A percentile compares a stretch with the other conserved stretches of the same genome.
Evolutionary conservation across 2,329 filamentous ascomycete genomes (phyloP).

Genomic region (Botrytis tulipae): DNA sequence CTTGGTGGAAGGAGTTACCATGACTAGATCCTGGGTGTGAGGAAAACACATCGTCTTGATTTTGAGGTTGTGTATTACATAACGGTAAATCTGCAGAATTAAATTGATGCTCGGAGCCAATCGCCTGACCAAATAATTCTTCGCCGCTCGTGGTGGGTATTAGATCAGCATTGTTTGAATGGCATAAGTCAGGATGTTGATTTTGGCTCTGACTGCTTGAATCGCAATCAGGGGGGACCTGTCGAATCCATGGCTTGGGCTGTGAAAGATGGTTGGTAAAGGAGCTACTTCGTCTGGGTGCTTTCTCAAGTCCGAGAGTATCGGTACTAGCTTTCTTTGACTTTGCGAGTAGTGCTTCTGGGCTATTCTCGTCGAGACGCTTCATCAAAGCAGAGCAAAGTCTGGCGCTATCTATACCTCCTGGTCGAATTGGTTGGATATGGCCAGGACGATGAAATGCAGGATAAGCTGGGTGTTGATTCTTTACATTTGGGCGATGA

Average conservation of each 20-base stretch:
- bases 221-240: slow-evolving; percentile 27
- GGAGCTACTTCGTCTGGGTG: slow-evolving; percentile 26
- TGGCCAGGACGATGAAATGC: slow-evolving; percentile 25
- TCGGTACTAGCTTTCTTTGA: slow-evolving; percentile 28
- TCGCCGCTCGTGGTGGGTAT: slow-evolving; percentile 21
- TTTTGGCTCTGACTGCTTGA: slow-evolving; percentile 8
- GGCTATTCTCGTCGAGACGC: slow-evolving; percentile 46
- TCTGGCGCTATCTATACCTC: slow-evolving; percentile 53
- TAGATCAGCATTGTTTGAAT: slow-evolving; percentile 24
- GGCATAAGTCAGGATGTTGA: slow-evolving; percentile 18
- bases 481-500: slow-evolving; percentile 32
- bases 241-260: slow-evolving; percentile 31
- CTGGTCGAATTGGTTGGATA: slow-evolving; percentile 21
- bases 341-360: slow-evolving; percentile 29
- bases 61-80: slow-evolving; percentile 23
- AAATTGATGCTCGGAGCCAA: slow-evolving; percentile 30
- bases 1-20: background rate
- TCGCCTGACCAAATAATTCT: slow-evolving; percentile 26
- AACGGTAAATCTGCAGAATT: slow-evolving; percentile 25
- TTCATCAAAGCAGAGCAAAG: slow-evolving; percentile 66
- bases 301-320: slow-evolving; percentile 20
- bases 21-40: slow-evolving; percentile 17
- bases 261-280: slow-evolving; percentile 22
- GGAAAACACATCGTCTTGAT: slow-evolving; percentile 33
- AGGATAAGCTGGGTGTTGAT: slow-evolving; percentile 36